Evolutionary conservation across 306 rosid species (phyloP).

Genomic region (Ormosia semicastrata): DNA sequence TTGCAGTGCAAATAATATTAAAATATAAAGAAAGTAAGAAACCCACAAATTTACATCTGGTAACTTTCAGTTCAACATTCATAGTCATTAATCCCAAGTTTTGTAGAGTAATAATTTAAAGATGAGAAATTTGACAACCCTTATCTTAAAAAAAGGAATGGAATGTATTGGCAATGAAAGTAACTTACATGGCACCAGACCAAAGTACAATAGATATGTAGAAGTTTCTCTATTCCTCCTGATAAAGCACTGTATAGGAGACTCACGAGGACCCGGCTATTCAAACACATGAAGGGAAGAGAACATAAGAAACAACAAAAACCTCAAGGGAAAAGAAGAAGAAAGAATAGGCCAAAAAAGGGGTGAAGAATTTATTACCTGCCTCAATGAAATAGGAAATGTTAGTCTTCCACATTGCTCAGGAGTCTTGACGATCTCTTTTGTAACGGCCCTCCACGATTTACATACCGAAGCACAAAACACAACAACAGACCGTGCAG

Average conservation of each 20-base stretch:
- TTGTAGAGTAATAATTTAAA: background rate
- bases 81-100: background rate
- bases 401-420: slow-evolving; percentile 84
- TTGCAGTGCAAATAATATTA: background rate
- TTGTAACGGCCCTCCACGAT: slow-evolving; percentile 65
- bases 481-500: slow-evolving; percentile 55
- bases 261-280: slow-evolving; percentile 81
- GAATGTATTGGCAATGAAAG: background rate
- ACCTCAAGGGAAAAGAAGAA: background rate
- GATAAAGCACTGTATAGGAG: slow-evolving; percentile 73
- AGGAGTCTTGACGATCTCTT: slow-evolving; percentile 66
- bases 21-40: background rate
- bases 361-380: slow-evolving; percentile 37
- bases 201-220: slow-evolving; percentile 54
- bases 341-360: background rate
- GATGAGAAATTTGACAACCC: background rate
- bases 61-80: slow-evolving; percentile 3
- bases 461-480: slow-evolving; percentile 77
- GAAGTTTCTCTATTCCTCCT: slow-evolving; percentile 68
- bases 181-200: slow-evolving; percentile 68
- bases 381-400: slow-evolving; percentile 83
- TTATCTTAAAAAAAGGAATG: background rate
- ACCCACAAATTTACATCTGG: background rate
- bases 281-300: slow-evolving; percentile 18
- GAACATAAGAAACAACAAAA: slow-evolving; percentile 3